These are phyloP conservation scores for Epichloe sylvatica DNA, from an alignment of 2,329 filamentous ascomycete genomes.

Conservation along the genomic window DNA sequence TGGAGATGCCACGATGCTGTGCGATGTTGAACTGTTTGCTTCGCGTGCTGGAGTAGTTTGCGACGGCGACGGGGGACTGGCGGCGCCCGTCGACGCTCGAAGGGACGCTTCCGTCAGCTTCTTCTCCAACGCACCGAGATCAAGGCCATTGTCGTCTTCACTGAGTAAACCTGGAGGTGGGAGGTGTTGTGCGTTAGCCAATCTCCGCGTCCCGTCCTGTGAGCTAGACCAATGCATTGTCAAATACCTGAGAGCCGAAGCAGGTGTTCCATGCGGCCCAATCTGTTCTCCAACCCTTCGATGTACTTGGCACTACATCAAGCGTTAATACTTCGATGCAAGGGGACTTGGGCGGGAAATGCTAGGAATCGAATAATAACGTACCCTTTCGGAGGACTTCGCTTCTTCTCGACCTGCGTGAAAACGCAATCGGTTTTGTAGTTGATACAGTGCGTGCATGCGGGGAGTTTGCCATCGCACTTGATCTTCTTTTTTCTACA, in stretches of 20 bases:
- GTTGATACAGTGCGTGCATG: conserved; percentile 91
- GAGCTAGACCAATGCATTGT: conserved; percentile 1
- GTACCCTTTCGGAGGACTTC: conserved; percentile 91
- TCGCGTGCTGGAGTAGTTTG: conserved; percentile 31
- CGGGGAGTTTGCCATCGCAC: conserved; percentile 89
- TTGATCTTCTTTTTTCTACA: conserved; percentile 98
- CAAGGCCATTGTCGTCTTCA: conserved; percentile 75
- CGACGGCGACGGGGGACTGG: conserved; percentile 35
- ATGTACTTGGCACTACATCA: conserved; percentile 78
- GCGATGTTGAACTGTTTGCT: conserved; percentile 32
- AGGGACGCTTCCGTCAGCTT: conserved; percentile 48
- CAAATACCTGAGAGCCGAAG: conserved; percentile 59
- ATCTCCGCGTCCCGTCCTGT: not conserved
- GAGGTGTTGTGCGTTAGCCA: not conserved
- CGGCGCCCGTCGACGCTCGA: conserved; percentile 31
- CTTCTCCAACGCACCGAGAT: conserved; percentile 78
- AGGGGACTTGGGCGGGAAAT: not conserved
- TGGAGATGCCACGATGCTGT: conserved; percentile 42
- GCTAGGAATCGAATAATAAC: conserved; percentile 11
- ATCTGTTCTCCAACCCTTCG: conserved; percentile 83
- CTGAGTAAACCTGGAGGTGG: conserved; percentile 50
- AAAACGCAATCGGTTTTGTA: conserved; percentile 98
- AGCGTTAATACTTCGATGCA: not conserved
- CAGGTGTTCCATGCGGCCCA: conserved; percentile 91
- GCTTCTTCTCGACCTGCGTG: conserved; percentile 97